A percentile compares a stretch with the other conserved stretches of the same genome.
phyloP scores from a whole-genome alignment of 305 asterid species.

The Striga hermonthica region DNA sequence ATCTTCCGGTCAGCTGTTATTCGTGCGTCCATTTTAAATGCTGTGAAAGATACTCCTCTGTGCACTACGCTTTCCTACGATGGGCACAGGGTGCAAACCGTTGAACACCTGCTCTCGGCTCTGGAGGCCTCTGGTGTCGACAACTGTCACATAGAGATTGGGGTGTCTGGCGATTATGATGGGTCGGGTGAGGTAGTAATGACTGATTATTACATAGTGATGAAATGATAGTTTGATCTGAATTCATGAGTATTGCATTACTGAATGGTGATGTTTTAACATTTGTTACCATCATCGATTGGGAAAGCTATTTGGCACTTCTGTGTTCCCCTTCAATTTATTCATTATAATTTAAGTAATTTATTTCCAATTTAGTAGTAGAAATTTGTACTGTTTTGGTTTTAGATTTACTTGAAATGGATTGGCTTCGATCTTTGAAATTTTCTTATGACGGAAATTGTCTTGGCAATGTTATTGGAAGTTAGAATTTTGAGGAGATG shows the following conservation, averaged over 20 bases:
- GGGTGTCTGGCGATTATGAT: constrained; percentile 40
- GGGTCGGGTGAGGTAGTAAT: constrained; percentile 57
- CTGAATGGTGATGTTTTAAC: neutral
- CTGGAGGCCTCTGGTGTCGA: constrained; percentile 88
- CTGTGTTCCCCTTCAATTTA: neutral
- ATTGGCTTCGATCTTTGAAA: neutral
- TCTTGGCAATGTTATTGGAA: no score
- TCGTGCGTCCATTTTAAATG: constrained; percentile 58
- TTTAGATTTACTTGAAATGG: constrained; percentile 9
- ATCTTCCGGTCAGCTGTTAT: constrained; percentile 49
- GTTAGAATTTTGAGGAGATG: no score
- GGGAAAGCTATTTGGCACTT: neutral
- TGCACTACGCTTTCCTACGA: constrained; percentile 70
- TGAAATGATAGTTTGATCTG: constrained; percentile 5
- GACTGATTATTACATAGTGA: neutral
- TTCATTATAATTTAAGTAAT: neutral
- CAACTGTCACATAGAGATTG: constrained; percentile 74
- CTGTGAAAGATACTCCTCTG: constrained; percentile 57
- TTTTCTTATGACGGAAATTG: neutral
- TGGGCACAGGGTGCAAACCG: constrained; percentile 66
- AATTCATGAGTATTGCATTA: neutral
- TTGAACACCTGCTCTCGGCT: constrained; percentile 94
- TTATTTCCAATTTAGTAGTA: neutral
- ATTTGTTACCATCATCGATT: neutral
- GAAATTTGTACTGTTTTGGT: neutral